phyloP scores from a whole-genome alignment of 2,329 filamentous ascomycete genomes.

The Penicillium sp. region DNA sequence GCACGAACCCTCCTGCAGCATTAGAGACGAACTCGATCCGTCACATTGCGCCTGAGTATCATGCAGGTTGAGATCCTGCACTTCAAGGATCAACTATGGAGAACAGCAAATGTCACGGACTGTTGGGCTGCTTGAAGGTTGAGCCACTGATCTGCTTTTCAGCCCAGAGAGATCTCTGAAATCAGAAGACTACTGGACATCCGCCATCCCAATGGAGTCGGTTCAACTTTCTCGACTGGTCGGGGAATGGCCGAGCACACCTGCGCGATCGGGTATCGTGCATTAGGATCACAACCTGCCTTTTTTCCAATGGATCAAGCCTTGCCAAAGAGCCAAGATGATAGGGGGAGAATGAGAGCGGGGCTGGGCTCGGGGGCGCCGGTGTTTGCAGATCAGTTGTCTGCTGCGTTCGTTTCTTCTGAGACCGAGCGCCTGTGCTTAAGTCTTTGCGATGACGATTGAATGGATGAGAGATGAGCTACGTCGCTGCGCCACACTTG shows the following conservation, averaged over 20 bases:
- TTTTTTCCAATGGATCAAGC: not conserved
- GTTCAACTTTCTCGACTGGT: not conserved
- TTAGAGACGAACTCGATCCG: constrained; percentile 9
- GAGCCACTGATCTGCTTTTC: too few species aligned
- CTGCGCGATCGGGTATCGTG: constrained; percentile 1
- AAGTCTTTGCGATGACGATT: not conserved
- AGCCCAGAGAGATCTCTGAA: not conserved
- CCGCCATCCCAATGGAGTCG: too few species aligned
- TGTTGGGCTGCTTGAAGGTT: not conserved
- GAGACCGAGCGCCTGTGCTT: not conserved
- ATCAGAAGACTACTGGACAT: not conserved
- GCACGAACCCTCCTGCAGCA: constrained; percentile 11
- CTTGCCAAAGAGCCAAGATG: not conserved
- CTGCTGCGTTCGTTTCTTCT: constrained; percentile 3
- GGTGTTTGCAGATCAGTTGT: constrained; percentile 18
- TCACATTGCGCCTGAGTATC: constrained; percentile 15
- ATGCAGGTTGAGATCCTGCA: constrained; percentile 18
- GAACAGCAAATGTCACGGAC: not conserved
- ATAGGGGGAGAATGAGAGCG: not conserved
- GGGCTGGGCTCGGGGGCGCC: not conserved
- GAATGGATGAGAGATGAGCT: too few species aligned
- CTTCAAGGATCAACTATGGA: constrained; percentile 1
- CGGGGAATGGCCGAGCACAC: not conserved
- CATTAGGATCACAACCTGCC: not conserved
- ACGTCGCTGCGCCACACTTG: constrained; percentile 20